Percentiles rank a stretch among this genome's conserved stretches.
phyloP scores from a whole-genome alignment of 2,329 filamentous ascomycete genomes.

The Colletotrichum eremochloae region DNA sequence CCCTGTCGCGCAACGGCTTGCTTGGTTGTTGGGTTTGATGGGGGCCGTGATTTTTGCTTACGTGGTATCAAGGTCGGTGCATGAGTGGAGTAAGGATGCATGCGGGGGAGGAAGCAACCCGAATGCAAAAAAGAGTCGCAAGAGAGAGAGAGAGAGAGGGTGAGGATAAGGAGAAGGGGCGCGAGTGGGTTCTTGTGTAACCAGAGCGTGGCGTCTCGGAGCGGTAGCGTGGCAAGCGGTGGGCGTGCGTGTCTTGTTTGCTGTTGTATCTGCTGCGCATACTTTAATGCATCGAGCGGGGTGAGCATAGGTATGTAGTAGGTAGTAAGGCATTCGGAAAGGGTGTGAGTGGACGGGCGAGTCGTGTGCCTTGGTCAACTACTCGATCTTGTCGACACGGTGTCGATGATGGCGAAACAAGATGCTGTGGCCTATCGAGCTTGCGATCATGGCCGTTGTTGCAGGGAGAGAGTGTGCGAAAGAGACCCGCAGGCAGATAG shows the following conservation, averaged over 20 bases:
- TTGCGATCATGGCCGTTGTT: not conserved
- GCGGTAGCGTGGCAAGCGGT: constrained; percentile 31
- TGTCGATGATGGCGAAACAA: too few species aligned
- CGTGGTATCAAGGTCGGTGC: not conserved
- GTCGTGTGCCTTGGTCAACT: not conserved
- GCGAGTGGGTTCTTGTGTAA: constrained; percentile 23
- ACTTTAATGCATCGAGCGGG: constrained; percentile 25
- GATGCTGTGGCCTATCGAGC: not conserved
- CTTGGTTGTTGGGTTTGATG: constrained; percentile 9
- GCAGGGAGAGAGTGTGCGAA: not conserved
- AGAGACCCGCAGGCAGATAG: constrained; percentile 1
- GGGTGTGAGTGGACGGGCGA: not conserved
- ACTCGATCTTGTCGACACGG: not conserved
- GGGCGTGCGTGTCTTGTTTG: constrained; percentile 2
- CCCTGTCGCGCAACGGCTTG: constrained; percentile 11
- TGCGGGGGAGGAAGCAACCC: not conserved
- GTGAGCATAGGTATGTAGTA: not conserved
- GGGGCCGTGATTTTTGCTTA: not conserved
- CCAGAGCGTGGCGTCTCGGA: constrained; percentile 26
- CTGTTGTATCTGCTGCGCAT: constrained; percentile 13
- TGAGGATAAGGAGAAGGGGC: not conserved
- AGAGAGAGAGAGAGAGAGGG: not conserved
- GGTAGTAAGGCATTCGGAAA: not conserved
- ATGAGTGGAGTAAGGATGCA: constrained; percentile 19
- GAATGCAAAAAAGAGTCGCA: not conserved